Percentiles rank a stretch among this genome's conserved stretches.
These are phyloP conservation scores for Paramecium pentaurelia DNA, from an alignment of 73 alveolate genomes.

Conservation along the genomic window DNA sequence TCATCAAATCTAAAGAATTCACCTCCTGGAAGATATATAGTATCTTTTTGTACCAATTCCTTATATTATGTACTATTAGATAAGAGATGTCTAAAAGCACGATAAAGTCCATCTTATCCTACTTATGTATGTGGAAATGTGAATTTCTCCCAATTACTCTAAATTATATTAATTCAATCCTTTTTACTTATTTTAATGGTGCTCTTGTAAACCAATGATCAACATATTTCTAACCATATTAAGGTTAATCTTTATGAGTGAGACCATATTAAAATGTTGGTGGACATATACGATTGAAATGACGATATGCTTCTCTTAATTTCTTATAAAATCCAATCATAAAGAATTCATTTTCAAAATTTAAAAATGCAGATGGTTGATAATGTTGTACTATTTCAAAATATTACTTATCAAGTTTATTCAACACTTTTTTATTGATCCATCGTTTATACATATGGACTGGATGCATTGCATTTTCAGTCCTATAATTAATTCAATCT, in stretches of 20 bases:
- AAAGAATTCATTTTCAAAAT: conserved; percentile 32
- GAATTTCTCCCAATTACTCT: conserved; percentile 37
- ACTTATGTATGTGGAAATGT: conserved; percentile 42
- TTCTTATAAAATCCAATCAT: conserved; percentile 19
- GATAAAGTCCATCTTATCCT: conserved; percentile 36
- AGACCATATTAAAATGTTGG: conserved; percentile 52
- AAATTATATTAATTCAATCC: neutral
- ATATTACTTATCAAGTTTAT: neutral
- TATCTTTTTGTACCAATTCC: neutral
- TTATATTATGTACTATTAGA: neutral
- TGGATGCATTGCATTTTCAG: conserved; percentile 56
- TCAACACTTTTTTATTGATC: conserved; percentile 36
- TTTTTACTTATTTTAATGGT: conserved; percentile 17
- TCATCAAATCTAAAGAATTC: neutral
- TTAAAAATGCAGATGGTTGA: conserved; percentile 13
- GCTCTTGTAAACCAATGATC: conserved; percentile 46
- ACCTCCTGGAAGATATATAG: neutral
- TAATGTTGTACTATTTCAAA: neutral
- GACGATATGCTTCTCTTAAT: neutral
- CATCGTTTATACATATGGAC: conserved; percentile 42
- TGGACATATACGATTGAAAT: neutral
- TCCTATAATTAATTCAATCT: neutral
- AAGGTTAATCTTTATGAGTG: neutral
- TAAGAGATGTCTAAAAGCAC: conserved; percentile 28
- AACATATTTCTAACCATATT: neutral